Evolutionary conservation across 306 rosid species (phyloP).

Genomic region (Quercus engelmannii): DNA sequence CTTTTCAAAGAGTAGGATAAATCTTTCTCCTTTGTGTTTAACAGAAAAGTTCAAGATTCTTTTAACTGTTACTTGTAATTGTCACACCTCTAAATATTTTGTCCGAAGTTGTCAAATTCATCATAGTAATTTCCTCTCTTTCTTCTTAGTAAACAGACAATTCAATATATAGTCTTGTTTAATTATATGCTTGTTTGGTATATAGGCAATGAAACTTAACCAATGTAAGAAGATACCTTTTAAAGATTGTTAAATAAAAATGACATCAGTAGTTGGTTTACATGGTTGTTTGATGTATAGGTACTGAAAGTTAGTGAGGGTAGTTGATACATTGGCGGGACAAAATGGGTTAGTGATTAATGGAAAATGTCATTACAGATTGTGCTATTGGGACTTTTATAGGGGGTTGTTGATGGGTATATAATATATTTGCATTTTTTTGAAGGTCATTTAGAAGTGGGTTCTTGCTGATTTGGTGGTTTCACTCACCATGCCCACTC

Average conservation of each 20-base stretch:
- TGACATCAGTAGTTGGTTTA: not conserved
- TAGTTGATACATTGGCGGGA: not conserved
- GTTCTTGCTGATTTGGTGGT: slow-evolving; percentile 34
- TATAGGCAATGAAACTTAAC: not conserved
- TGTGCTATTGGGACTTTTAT: slow-evolving; percentile 4
- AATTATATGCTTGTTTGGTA: not conserved
- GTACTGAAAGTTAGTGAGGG: slow-evolving; percentile 4
- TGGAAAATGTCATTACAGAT: slow-evolving; percentile 1
- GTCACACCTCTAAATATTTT: no score
- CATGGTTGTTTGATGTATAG: not conserved
- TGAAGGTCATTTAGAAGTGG: slow-evolving; percentile 8
- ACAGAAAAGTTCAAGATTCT: not conserved
- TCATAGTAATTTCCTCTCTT: no score
- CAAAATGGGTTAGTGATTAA: slow-evolving; percentile 2
- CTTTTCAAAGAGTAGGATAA: slow-evolving; percentile 38
- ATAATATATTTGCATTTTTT: not conserved
- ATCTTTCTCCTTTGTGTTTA: not conserved
- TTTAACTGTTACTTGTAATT: not conserved
- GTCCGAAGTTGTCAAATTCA: not conserved
- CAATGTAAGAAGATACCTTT: no score
- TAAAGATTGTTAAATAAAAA: not conserved
- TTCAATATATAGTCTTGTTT: not conserved
- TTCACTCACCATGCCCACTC: slow-evolving; percentile 23
- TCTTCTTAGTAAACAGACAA: not conserved
- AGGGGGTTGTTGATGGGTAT: slow-evolving; percentile 2